A percentile compares a stretch with the other conserved stretches of the same genome.
Conservation (phyloP, 1,284 basidiomycete genomes). For the Cryptococcus deneoformans region DNA sequence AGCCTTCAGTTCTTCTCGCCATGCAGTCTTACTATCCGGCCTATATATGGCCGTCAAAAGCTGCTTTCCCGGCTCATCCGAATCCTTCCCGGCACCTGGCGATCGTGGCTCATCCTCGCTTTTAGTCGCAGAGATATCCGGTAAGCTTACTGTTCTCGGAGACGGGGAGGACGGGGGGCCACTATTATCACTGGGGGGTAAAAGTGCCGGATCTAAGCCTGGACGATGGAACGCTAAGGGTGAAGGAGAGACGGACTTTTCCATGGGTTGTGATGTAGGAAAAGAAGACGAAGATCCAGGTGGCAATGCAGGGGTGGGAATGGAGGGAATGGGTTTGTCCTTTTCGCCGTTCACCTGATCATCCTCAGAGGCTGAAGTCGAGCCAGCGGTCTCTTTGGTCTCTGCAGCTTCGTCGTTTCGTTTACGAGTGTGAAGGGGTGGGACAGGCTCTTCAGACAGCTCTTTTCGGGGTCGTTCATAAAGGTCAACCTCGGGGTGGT, state of each 20-base stretch:
- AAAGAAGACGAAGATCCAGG: not conserved
- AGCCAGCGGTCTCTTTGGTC: not conserved
- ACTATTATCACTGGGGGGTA: not conserved
- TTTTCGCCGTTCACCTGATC: not conserved
- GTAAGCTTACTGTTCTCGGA: slow-evolving; percentile 19
- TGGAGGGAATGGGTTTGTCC: not conserved
- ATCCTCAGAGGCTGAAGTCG: no score
- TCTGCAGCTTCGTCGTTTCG: not conserved
- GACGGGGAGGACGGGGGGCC: slow-evolving; percentile 38
- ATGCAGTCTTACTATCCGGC: slow-evolving; percentile 75
- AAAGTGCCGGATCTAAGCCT: not conserved
- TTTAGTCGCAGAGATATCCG: slow-evolving; percentile 13
- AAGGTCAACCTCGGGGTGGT: slow-evolving; percentile 5
- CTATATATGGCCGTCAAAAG: slow-evolving; percentile 77
- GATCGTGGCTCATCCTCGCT: not conserved
- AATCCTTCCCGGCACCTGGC: not conserved
- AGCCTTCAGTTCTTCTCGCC: slow-evolving; percentile 62
- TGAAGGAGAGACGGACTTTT: slow-evolving; percentile 1
- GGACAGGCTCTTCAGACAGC: slow-evolving; percentile 35
- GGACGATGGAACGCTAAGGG: not conserved
- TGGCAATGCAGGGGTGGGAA: not conserved
- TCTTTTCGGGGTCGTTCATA: slow-evolving; percentile 40
- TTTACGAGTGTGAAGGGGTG: not conserved
- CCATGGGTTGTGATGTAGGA: not conserved
- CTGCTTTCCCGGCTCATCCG: slow-evolving; percentile 52